phyloP scores from a whole-genome alignment of 257 asterid genomes.

The Plantago elongata region DNA sequence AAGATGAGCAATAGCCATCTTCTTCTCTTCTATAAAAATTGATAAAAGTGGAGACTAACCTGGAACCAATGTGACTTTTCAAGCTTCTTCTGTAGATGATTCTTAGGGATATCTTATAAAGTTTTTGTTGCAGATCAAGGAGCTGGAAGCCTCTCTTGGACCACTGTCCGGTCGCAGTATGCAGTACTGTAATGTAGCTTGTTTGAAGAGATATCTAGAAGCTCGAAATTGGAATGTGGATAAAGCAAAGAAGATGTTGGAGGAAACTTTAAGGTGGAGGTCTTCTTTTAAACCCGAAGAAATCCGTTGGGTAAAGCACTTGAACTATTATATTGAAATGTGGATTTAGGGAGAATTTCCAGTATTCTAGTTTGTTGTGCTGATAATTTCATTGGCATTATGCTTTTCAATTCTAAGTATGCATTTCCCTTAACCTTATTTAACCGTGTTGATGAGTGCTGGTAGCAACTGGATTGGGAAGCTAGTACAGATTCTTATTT shows the following conservation, averaged over 20 bases:
- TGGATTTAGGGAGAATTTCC: too few relatives aligned
- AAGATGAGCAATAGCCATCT: too few relatives aligned
- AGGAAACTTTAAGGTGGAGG: conserved; percentile 91
- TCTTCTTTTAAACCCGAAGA: conserved; percentile 83
- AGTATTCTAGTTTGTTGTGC: conserved; percentile 2
- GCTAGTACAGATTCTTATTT: too few relatives aligned
- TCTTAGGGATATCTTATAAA: not conserved
- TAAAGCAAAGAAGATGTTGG: conserved; percentile 84
- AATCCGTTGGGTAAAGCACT: conserved; percentile 78
- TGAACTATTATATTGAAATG: not conserved
- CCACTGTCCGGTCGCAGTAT: conserved; percentile 58
- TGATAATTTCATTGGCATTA: not conserved
- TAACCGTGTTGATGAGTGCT: conserved; percentile 8
- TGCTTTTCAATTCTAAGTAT: not conserved
- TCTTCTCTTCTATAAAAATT: too few relatives aligned
- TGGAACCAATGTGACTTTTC: not conserved
- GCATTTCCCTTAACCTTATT: not conserved
- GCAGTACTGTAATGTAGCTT: conserved; percentile 72
- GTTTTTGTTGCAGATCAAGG: conserved; percentile 48
- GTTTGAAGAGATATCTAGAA: conserved; percentile 79
- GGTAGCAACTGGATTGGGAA: not conserved
- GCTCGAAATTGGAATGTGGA: conserved; percentile 86
- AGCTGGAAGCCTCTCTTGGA: conserved; percentile 66
- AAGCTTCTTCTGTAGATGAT: conserved; percentile 3
- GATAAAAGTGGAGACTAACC: not conserved